Evolutionary conservation across 2,329 filamentous ascomycete genomes (phyloP), one percentile per base, ranked within the genome.

Genomic region (Diaporthe ilicicola): DNA sequence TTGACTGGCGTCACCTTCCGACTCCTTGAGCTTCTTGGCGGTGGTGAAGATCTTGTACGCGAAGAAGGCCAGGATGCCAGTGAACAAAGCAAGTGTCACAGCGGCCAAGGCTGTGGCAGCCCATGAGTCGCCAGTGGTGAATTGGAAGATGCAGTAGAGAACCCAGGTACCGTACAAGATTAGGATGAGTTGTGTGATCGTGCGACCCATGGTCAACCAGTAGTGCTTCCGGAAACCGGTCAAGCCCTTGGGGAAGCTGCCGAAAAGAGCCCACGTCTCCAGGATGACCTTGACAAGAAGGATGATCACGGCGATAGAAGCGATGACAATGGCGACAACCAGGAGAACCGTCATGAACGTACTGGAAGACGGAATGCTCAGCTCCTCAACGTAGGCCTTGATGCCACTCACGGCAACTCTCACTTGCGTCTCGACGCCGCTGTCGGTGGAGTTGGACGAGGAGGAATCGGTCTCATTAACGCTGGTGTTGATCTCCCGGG

Each of bases 271-370:
- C 94, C 95, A 98, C 48, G 90, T 85, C 82, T 98, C 96, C 64
- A 99, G 89, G 65, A 98, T 90, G 70, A 97, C 90, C 85, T 98
- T 99, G 82, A 97, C 88, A 6, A 98, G 88, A 34, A 98, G 86
- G 75, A 98, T 95, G 32, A 93, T 90, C 29, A 97, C 93, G 53
- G 93, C 92, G 74, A 98, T 95, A 42, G 89, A 89, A 4, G 91
- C 95, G 74, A 98, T 89, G 66, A 97, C 87, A 74, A 97, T 96
- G 73, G 94, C 93, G 72, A 97, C 95, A 72, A 98, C 85, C 65
- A 98, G 85, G 1, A 98, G 88, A 5, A 97, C 91, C 0, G 94
- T 98, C 95, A 99, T 97, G 84, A 98, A 98, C 1, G 94, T 94
- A 83, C 98, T 97, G 61, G 93, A 91, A 75, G 93, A 89, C 22